Conservation (phyloP, 2,329 filamentous ascomycete genomes). For the Cordyceps fumosorosea region DNA sequence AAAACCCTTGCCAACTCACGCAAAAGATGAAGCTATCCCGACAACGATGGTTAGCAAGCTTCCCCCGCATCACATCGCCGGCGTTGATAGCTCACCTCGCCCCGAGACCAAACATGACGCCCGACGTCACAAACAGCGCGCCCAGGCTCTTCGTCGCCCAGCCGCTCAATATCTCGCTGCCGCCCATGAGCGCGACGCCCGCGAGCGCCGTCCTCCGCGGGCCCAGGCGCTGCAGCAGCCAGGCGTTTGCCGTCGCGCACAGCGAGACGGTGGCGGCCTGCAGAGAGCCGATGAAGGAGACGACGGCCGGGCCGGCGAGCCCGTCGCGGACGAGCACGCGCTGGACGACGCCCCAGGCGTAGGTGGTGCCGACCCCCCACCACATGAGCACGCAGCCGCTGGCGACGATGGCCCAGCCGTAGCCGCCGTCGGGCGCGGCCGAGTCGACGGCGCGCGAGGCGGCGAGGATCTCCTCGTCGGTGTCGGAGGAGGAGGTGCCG, state of each 20-base stretch:
- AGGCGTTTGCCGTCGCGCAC: conserved; percentile 45
- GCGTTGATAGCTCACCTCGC: conserved; percentile 20
- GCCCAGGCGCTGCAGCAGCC: conserved; percentile 44
- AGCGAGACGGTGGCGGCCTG: conserved; percentile 43
- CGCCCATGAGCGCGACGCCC: conserved; percentile 44
- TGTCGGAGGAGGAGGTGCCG: background rate
- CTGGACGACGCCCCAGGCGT: conserved; percentile 57
- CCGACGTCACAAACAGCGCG: conserved; percentile 29
- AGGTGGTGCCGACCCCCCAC: conserved; percentile 50
- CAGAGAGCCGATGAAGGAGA: conserved; percentile 54
- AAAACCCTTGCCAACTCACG: conserved; percentile 17
- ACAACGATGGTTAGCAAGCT: background rate
- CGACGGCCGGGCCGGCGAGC: conserved; percentile 41
- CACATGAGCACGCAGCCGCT: conserved; percentile 45
- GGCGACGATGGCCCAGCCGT: conserved; percentile 49
- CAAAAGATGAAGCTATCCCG: conserved; percentile 31
- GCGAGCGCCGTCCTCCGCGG: conserved; percentile 38
- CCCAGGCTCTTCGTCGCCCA: conserved; percentile 29
- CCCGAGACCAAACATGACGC: conserved; percentile 27
- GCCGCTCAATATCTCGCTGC: conserved; percentile 39
- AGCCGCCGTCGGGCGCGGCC: conserved; percentile 45
- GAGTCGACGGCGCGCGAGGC: conserved; percentile 39
- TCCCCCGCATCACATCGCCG: background rate
- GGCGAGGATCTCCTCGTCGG: conserved; percentile 26
- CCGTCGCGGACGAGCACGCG: conserved; percentile 44